Conservation (phyloP, 768 basidiomycete species). For the Suillus decipiens region DNA sequence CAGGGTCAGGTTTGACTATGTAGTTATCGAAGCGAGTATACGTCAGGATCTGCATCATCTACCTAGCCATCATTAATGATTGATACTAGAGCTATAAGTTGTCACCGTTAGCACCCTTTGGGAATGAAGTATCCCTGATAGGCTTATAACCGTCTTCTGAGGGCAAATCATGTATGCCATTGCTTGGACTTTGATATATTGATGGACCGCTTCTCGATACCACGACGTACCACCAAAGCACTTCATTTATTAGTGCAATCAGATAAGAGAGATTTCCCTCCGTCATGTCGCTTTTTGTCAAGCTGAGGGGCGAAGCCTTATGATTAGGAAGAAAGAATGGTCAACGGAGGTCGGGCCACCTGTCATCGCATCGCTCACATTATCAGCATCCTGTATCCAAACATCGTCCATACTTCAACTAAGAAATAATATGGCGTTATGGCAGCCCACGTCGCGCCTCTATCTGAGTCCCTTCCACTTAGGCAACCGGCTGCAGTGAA, state of each 20-base stretch:
- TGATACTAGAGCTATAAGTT: not conserved
- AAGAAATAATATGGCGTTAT: conserved; percentile 8
- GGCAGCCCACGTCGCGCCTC: conserved; percentile 9
- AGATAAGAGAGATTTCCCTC: conserved; percentile 21
- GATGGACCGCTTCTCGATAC: conserved; percentile 6
- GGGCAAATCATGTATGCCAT: conserved; percentile 31
- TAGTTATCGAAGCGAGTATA: conserved; percentile 22
- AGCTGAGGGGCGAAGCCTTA: conserved; percentile 33
- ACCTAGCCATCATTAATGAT: conserved; percentile 20
- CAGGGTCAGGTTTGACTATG: conserved; percentile 23
- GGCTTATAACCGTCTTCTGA: conserved; percentile 27
- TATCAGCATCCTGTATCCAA: not conserved
- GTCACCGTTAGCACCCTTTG: conserved; percentile 34
- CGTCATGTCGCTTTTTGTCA: conserved; percentile 34
- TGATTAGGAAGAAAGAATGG: conserved; percentile 33
- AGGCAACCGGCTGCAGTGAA: conserved; percentile 8
- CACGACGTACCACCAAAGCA: conserved; percentile 18
- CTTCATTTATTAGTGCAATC: conserved; percentile 16
- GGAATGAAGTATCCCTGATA: conserved; percentile 35
- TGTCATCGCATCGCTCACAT: not conserved
- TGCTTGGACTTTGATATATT: conserved; percentile 16
- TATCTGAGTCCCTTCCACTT: not conserved
- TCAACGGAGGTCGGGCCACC: not conserved
- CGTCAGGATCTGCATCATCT: conserved; percentile 29
- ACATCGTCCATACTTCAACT: not conserved